Evolutionary conservation across 306 rosid genomes (phyloP), one percentile per base, ranked within the genome.

Genomic region (Rubus idaeus): DNA sequence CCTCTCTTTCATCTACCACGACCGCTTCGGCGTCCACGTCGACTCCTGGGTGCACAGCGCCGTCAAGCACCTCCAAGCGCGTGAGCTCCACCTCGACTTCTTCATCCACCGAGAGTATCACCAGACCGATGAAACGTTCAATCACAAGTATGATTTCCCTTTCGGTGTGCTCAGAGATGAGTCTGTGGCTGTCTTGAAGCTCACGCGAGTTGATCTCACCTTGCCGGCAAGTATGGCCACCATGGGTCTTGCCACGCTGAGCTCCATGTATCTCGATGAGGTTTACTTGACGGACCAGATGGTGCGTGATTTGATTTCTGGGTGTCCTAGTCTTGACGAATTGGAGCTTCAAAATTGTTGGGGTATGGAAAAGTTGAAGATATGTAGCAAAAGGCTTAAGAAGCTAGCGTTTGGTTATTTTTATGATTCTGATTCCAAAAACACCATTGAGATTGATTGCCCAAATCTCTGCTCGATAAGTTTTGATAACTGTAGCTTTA

Each of bases 1-100:
- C 21, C 65, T 72, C 76, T 37, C 64, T 8, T 55, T 72, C 76
- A 72, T 72, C 65, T 72, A 53, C 76, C 37, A 72, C n/a, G 65
- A 17, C 57, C 76, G 23, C 50, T 55, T 53, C 65, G 4, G 49
- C 76, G n/a, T 21, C 49, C 77, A 73, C 40, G 77, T 73, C 26
- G 67, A 73, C 42, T 73, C 67, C 21, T 73, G 67, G 67, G 23
- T 57, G 6, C 68, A 53, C 30, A 6, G 16, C 68, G 77, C 77
- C 55, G 21, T 56, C 10, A 56, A 20, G 21, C 77, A 6, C 68
- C 67, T 73, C 67, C 66, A 6, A 41, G 67, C 55, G 4, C 53
- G 68, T 8, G 67, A 57, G 23, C 40, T 73, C 55, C 41, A 57
- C 52, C 67, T 73, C 55, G 55, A 56, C 55, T 42, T 73, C 77